These are phyloP conservation scores for Iris pallida DNA, from an alignment of 116 monocot genomes.

Conservation along the genomic window DNA sequence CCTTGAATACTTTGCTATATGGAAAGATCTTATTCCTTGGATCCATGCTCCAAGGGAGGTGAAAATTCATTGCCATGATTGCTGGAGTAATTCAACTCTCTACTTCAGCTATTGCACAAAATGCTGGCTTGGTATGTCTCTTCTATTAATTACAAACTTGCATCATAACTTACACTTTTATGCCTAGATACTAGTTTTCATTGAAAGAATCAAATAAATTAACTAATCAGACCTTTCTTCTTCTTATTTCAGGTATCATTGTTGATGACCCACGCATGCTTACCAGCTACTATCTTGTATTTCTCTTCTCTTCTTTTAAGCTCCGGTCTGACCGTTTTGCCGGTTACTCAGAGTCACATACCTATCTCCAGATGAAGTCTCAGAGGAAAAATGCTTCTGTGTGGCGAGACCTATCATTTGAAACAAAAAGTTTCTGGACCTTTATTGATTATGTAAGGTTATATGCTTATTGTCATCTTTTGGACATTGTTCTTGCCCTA, in stretches of 20 bases:
- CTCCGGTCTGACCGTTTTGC: conserved; percentile 73
- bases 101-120: conserved; percentile 74
- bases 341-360: conserved; percentile 60
- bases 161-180: background rate
- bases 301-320: conserved; percentile 85
- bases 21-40: conserved; percentile 76
- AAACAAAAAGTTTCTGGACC: conserved; percentile 97
- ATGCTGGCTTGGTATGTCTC: conserved; percentile 86
- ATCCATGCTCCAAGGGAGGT: conserved; percentile 19
- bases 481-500: conserved; percentile 89
- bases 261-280: conserved; percentile 93
- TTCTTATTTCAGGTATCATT: conserved; percentile 51
- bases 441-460: conserved; percentile 83
- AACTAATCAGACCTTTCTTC: conserved; percentile 2
- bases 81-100: conserved; percentile 71
- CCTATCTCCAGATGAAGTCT: conserved; percentile 68
- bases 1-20: conserved; percentile 83
- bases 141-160: background rate
- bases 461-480: conserved; percentile 82
- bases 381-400: conserved; percentile 68
- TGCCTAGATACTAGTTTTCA: background rate
- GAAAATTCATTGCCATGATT: conserved; percentile 66
- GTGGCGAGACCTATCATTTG: conserved; percentile 96
- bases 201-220: background rate
- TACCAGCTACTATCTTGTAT: conserved; percentile 84